phyloP scores from a whole-genome alignment of 1,139 yeast genomes.

The Spencermartinsiella ligniputridi region DNA sequence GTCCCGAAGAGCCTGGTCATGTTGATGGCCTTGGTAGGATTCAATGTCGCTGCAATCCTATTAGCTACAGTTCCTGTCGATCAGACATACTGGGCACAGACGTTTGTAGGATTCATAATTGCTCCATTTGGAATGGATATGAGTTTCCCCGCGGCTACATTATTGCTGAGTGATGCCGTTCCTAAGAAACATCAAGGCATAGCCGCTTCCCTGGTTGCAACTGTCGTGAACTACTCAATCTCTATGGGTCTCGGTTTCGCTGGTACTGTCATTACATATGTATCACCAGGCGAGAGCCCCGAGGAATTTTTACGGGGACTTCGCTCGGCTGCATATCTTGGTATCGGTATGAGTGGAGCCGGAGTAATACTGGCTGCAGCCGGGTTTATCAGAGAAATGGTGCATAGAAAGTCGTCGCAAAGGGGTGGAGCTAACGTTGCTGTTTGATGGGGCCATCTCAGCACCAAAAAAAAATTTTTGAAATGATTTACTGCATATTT shows the following conservation, averaged over 20 bases:
- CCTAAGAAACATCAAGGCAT: constrained; percentile 57
- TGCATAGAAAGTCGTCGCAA: too few relatives aligned
- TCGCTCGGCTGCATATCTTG: constrained; percentile 45
- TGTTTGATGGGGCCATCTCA: too few relatives aligned
- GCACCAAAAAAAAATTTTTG: too few relatives aligned
- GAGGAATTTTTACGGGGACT: constrained; percentile 37
- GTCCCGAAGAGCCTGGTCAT: constrained; percentile 41
- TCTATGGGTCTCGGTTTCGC: constrained; percentile 62
- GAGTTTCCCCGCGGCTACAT: constrained; percentile 60
- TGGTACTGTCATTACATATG: constrained; percentile 53
- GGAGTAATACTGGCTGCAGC: constrained; percentile 37
- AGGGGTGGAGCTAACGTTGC: too few relatives aligned
- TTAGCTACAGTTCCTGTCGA: constrained; percentile 44
- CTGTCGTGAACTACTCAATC: constrained; percentile 59
- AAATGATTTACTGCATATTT: too few relatives aligned
- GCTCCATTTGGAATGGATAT: constrained; percentile 60
- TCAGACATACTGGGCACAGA: constrained; percentile 52
- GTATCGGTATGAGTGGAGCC: constrained; percentile 49
- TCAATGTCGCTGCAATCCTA: constrained; percentile 40
- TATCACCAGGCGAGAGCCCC: constrained; percentile 31
- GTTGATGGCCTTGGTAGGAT: constrained; percentile 44
- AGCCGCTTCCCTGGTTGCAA: constrained; percentile 60
- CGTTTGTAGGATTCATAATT: constrained; percentile 45
- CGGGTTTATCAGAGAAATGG: constrained; percentile 21
- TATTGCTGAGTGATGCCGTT: constrained; percentile 47